Percentiles rank a stretch among this genome's conserved stretches.
Conservation (phyloP, 2,329 filamentous ascomycete species). For the Leptodontidium sp. region DNA sequence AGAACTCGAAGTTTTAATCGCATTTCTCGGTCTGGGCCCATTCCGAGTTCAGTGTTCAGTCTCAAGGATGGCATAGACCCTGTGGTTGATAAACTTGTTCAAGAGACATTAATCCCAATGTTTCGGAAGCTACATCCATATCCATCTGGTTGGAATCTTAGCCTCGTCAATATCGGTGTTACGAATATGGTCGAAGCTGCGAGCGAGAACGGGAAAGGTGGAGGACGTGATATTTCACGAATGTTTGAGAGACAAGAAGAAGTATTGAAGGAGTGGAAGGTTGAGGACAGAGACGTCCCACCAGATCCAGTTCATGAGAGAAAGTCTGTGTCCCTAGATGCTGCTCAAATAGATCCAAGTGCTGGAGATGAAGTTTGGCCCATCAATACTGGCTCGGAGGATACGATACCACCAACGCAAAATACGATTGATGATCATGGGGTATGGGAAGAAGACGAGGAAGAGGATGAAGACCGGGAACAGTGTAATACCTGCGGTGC, state of each 20-base stretch:
- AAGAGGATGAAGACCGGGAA: constrained; percentile 39
- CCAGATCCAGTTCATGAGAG: constrained; percentile 35
- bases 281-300: constrained; percentile 55
- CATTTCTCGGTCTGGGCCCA: constrained; percentile 76
- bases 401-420: constrained; percentile 40
- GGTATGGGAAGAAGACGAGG: constrained; percentile 42
- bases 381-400: constrained; percentile 40
- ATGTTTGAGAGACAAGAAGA: constrained; percentile 85
- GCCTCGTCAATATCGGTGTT: constrained; percentile 85
- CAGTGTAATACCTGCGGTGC: constrained; percentile 54
- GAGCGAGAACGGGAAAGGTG: constrained; percentile 50
- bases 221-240: constrained; percentile 78
- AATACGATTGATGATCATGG: constrained; percentile 35
- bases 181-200: constrained; percentile 79
- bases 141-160: constrained; percentile 74
- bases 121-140: constrained; percentile 79
- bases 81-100: constrained; percentile 73
- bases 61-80: constrained; percentile 63
- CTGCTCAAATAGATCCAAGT: constrained; percentile 40
- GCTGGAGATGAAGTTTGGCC: constrained; percentile 41
- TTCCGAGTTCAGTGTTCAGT: constrained; percentile 79
- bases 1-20: constrained; percentile 70
- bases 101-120: constrained; percentile 72
- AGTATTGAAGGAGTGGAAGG: constrained; percentile 71
- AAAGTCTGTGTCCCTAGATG: constrained; percentile 16